Evolutionary conservation across 768 basidiomycete genomes (phyloP).

Genomic region (Termitomyces sp.): DNA sequence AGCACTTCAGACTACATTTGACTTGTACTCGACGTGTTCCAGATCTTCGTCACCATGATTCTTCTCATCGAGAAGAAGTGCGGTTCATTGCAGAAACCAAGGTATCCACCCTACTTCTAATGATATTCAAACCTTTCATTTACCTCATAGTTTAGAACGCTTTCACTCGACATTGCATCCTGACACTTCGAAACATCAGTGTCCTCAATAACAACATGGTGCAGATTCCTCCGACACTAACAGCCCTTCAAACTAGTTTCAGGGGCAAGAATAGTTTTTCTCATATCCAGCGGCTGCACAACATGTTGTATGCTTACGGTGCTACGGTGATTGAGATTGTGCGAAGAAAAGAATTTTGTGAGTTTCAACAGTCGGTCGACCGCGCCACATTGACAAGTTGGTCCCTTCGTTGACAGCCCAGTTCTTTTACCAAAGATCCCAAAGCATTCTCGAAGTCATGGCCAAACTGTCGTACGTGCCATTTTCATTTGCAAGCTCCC

Average conservation of each 20-base stretch:
- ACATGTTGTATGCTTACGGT: conserved; percentile 88
- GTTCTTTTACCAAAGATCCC: conserved; percentile 78
- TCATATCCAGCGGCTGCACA: conserved; percentile 87
- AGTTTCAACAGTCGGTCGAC: conserved; percentile 18
- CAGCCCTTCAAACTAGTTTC: conserved; percentile 64
- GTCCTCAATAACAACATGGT: conserved; percentile 78
- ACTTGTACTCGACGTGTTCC: conserved; percentile 1
- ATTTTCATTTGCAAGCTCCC: neutral
- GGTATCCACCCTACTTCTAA: conserved; percentile 25
- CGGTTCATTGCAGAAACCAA: conserved; percentile 50
- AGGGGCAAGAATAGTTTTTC: conserved; percentile 77
- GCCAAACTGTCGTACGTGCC: conserved; percentile 76
- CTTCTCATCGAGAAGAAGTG: conserved; percentile 56
- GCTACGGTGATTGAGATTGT: conserved; percentile 90
- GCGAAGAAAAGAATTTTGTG: conserved; percentile 84
- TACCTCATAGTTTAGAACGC: conserved; percentile 48
- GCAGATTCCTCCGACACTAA: conserved; percentile 60
- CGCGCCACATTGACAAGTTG: neutral
- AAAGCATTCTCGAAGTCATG: conserved; percentile 81
- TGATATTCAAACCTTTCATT: conserved; percentile 13
- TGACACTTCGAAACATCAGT: conserved; percentile 70
- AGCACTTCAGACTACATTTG: neutral
- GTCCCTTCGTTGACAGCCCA: conserved; percentile 40
- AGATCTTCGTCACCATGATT: conserved; percentile 66
- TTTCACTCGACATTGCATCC: conserved; percentile 63